phyloP scores from a whole-genome alignment of 306 rosid genomes.

The Castanea crenata region DNA sequence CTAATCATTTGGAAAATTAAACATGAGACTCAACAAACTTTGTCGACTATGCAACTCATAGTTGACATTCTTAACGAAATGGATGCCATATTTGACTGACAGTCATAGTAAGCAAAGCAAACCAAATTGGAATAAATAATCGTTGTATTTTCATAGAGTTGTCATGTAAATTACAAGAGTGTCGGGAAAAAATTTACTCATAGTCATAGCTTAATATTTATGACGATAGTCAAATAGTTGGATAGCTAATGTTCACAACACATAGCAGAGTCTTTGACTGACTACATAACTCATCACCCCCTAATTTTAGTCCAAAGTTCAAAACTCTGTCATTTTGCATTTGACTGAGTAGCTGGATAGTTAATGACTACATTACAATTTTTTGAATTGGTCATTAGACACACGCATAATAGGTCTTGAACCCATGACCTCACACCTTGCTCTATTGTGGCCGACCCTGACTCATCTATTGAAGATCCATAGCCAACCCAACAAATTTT shows the following conservation, averaged over 20 bases:
- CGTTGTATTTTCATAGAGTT: not conserved
- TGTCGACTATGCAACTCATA: not conserved
- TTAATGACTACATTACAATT: not conserved
- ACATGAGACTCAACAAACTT: not conserved
- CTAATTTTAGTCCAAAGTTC: not conserved
- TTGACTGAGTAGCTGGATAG: not conserved
- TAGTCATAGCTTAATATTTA: not conserved
- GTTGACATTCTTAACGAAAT: not conserved
- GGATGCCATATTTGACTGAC: not conserved
- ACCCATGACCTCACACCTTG: too few species aligned
- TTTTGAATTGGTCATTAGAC: too few species aligned
- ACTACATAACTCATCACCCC: not conserved
- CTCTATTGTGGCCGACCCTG: not conserved
- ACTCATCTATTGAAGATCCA: too few species aligned
- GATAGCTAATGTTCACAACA: not conserved
- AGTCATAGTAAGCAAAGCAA: not conserved
- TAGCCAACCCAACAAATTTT: too few species aligned
- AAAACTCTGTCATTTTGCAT: not conserved
- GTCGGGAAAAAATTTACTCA: not conserved
- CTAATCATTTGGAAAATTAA: conserved; percentile 16
- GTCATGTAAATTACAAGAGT: not conserved
- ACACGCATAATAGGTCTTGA: too few species aligned
- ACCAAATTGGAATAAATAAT: not conserved
- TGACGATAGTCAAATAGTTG: not conserved
- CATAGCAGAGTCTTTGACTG: not conserved